phyloP scores from a whole-genome alignment of 495 filamentous ascomycete species.

The Daldinia grandis region DNA sequence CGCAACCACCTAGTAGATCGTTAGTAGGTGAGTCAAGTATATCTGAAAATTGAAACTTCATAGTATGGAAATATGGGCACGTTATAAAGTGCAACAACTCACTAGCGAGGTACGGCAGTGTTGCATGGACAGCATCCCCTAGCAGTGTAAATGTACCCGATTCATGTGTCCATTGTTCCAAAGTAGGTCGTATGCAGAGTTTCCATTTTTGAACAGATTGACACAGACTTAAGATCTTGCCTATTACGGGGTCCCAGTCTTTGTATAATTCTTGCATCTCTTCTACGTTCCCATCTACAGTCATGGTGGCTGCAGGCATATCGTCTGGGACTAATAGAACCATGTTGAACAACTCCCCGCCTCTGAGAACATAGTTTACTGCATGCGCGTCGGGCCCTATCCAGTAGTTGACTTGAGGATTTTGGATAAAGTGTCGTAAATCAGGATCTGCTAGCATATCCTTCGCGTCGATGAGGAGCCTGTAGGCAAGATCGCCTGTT shows the following conservation, averaged over 20 bases:
- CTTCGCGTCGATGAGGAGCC: slow-evolving; percentile 64
- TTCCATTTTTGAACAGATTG: slow-evolving; percentile 72
- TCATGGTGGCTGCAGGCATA: slow-evolving; percentile 64
- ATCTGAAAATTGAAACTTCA: neutral
- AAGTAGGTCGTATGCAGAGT: slow-evolving; percentile 65
- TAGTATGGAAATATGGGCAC: neutral
- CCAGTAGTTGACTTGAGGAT: slow-evolving; percentile 73
- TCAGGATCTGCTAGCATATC: slow-evolving; percentile 63
- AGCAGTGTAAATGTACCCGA: slow-evolving; percentile 66
- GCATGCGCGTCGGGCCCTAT: slow-evolving; percentile 69
- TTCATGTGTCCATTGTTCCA: slow-evolving; percentile 66
- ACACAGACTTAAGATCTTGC: slow-evolving; percentile 58
- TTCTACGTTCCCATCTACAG: slow-evolving; percentile 64
- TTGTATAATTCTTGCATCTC: slow-evolving; percentile 71
- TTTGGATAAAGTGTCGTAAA: slow-evolving; percentile 55
- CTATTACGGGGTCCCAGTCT: slow-evolving; percentile 67
- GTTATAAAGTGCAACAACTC: neutral
- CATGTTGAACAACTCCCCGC: slow-evolving; percentile 71
- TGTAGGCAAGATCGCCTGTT: slow-evolving; percentile 75
- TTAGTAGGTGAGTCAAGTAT: slow-evolving; percentile 3
- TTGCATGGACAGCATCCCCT: slow-evolving; percentile 75
- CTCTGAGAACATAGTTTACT: slow-evolving; percentile 70
- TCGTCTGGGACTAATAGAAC: slow-evolving; percentile 76
- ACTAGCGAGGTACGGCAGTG: slow-evolving; percentile 66
- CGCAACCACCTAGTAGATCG: slow-evolving; percentile 36